Evolutionary conservation across 2,329 filamentous ascomycete species (phyloP).

Genomic region (Fusarium luffae): DNA sequence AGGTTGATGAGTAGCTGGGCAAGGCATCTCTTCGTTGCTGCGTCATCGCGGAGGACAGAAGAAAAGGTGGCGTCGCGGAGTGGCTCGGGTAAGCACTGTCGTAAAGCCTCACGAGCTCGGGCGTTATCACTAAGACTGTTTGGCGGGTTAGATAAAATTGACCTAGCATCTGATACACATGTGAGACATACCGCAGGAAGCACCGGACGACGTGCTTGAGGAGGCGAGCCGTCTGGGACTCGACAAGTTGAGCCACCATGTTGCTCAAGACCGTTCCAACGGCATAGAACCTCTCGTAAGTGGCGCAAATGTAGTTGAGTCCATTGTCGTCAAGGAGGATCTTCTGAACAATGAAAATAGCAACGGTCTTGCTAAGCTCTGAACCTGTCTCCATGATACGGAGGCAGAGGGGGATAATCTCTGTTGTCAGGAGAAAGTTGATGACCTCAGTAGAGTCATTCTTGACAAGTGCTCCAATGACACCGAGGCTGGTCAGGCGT

Average conservation of each 20-base stretch:
- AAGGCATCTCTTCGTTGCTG: constrained; percentile 95
- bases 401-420: constrained; percentile 97
- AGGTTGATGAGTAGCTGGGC: constrained; percentile 97
- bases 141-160: constrained; percentile 18
- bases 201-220: constrained; percentile 98
- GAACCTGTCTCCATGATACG: constrained; percentile 99
- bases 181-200: constrained; percentile 85
- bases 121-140: constrained; percentile 92
- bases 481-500: constrained; percentile 92
- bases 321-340: constrained; percentile 97
- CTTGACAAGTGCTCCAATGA: constrained; percentile 97
- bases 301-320: constrained; percentile 97
- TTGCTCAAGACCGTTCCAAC: constrained; percentile 98
- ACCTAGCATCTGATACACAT: background rate
- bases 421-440: constrained; percentile 97
- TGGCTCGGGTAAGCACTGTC: constrained; percentile 97
- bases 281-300: constrained; percentile 97
- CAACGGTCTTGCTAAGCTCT: constrained; percentile 97
- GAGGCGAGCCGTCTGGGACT: constrained; percentile 94
- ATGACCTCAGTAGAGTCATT: constrained; percentile 99
- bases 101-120: constrained; percentile 90
- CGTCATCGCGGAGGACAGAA: constrained; percentile 94
- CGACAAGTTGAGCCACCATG: constrained; percentile 97
- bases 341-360: constrained; percentile 99
- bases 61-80: constrained; percentile 98